Evolutionary conservation across 2,329 filamentous ascomycete genomes (phyloP), one percentile per base, ranked within the genome.

Genomic region (Fusarium secorum): DNA sequence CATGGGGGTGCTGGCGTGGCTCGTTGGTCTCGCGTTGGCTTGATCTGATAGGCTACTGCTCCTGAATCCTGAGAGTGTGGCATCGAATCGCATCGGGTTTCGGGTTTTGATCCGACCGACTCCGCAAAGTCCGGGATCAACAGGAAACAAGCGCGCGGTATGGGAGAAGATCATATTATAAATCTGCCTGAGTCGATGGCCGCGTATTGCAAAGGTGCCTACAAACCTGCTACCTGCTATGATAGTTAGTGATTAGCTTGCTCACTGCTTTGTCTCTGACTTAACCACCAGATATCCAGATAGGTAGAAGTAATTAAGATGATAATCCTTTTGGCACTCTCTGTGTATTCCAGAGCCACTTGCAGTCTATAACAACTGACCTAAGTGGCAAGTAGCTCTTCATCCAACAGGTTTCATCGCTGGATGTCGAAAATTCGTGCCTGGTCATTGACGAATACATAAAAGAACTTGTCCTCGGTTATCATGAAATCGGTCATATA

Each of bases 91-190:
- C 36, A 53, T 45, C 68, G 60, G 68, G 46, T 28, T 64, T 70
- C 57, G 69, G 69, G 22, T 10, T 53, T 42, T 35, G 32, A 41
- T 41, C 38, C 13, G 5, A 39, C 63, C 63, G 56, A 38, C 38
- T 60, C 68, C 67, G 53, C 68, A 71, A 71, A 70, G 49, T 71
- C 68, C 68, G 68, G 49, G 18, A 60, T 59, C 45, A 24, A 53
- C 22, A 35, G 36, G 28, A 39, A 22, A 59, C 46, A 55, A 61
- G 61, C 52, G 66, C 55, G 61, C 62, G 62, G 61, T 22, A 45
- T 66, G 22, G 22, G 14, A 24, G 18, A 33, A 24, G 30, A 30
- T 38, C 18, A 66, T 20, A 42, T 60, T 53, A 53, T 61, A 33
- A 66, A 66, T 56, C 53, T 55, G 46, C 39, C 41, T n/a, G 30